phyloP scores from a whole-genome alignment of 306 rosid genomes.

The Macrotyloma uniflorum region DNA sequence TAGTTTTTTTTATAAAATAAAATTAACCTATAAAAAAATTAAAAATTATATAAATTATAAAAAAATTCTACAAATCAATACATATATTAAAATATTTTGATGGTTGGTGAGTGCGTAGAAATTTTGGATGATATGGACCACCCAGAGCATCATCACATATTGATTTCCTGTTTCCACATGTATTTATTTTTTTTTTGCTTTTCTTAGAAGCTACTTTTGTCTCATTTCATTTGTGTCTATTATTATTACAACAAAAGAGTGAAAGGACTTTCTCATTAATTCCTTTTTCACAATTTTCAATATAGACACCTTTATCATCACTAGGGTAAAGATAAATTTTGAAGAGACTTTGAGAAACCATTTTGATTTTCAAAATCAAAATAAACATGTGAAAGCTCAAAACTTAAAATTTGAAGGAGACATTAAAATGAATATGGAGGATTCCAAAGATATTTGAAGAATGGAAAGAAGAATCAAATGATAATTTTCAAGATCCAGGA shows the following conservation, averaged over 20 bases:
- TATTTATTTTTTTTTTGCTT: background rate
- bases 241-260: background rate
- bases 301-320: background rate
- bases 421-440: too few species aligned
- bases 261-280: too few species aligned
- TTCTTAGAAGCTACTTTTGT: constrained; percentile 23
- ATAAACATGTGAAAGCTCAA: background rate
- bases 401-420: background rate
- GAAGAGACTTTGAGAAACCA: background rate
- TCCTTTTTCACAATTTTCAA: too few species aligned
- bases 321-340: background rate
- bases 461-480: background rate
- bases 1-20: too few species aligned
- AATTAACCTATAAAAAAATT: too few species aligned
- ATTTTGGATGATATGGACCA: background rate
- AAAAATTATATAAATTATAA: too few species aligned
- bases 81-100: too few species aligned
- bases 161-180: background rate
- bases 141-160: background rate
- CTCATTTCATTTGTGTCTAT: background rate
- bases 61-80: too few species aligned
- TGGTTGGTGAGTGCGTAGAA: background rate
- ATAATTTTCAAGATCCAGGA: background rate
- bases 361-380: too few species aligned
- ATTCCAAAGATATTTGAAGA: background rate